Evolutionary conservation across 2,329 filamentous ascomycete species (phyloP).

Genomic region (Apiospora sp.): DNA sequence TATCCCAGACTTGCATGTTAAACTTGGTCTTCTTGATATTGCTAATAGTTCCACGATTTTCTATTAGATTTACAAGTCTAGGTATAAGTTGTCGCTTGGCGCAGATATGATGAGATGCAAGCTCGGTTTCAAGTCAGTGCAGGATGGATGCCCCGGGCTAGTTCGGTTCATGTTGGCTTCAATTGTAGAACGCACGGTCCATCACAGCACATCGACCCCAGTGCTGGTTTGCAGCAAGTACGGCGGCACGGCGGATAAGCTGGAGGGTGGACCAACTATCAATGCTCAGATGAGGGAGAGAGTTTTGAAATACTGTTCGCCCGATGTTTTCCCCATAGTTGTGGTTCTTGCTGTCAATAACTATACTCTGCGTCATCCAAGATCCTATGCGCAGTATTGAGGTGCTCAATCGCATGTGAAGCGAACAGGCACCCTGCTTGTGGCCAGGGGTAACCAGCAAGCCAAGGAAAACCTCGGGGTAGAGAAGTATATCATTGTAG

Average conservation of each 20-base stretch:
- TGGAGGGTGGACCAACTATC: background rate
- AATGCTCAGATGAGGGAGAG: background rate
- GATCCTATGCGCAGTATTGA: background rate
- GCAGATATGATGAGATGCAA: slow-evolving; percentile 7
- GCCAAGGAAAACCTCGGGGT: background rate
- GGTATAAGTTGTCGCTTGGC: background rate
- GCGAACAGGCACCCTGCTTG: background rate
- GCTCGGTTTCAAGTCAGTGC: slow-evolving; percentile 6
- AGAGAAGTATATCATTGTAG: background rate
- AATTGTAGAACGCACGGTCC: slow-evolving; percentile 6
- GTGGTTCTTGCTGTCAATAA: background rate
- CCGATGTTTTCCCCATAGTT: slow-evolving; percentile 2
- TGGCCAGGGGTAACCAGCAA: background rate
- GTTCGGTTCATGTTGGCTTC: slow-evolving; percentile 8
- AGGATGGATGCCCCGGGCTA: slow-evolving; percentile 6
- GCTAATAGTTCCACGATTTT: background rate
- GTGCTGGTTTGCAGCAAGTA: background rate
- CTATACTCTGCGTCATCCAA: slow-evolving; percentile 12
- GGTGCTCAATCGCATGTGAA: background rate
- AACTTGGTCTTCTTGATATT: background rate
- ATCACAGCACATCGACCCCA: background rate
- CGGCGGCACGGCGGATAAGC: background rate
- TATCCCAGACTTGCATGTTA: background rate
- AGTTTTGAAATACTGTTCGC: background rate
- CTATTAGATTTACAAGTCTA: background rate